These are phyloP conservation scores for Phycomyces blakesleeanus DNA, from an alignment of 192 early-diverging fungal genomes.

Conservation along the genomic window DNA sequence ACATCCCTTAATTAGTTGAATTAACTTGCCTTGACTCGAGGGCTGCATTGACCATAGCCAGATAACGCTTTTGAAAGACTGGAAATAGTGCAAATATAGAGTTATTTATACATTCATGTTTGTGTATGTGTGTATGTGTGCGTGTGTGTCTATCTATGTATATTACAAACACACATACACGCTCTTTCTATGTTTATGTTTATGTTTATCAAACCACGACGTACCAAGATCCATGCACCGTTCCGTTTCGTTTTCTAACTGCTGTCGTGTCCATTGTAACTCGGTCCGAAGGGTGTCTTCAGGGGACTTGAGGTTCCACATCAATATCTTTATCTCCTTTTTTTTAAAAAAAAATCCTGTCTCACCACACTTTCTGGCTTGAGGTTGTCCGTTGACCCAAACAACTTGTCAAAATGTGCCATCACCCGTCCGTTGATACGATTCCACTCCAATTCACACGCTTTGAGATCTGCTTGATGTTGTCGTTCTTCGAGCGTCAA, in stretches of 20 bases:
- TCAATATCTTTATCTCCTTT: too few relatives aligned
- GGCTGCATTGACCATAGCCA: neutral
- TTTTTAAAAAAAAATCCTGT: neutral
- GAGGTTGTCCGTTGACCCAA: neutral
- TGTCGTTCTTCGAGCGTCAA: neutral
- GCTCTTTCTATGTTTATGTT: too few relatives aligned
- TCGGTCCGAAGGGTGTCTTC: neutral
- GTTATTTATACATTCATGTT: too few relatives aligned
- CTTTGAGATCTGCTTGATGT: neutral
- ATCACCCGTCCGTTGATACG: neutral
- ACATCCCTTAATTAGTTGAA: neutral
- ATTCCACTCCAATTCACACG: neutral
- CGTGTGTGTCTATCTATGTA: too few relatives aligned
- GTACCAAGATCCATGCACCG: neutral
- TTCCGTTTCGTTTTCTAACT: neutral
- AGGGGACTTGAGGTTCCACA: too few relatives aligned
- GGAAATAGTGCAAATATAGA: neutral
- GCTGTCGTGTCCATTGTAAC: neutral
- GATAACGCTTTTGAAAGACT: slow-evolving; percentile 1
- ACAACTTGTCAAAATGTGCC: neutral
- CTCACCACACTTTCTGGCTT: neutral
- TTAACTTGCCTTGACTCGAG: too few relatives aligned
- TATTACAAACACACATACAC: too few relatives aligned
- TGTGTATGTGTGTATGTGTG: too few relatives aligned
- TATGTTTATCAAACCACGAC: too few relatives aligned